These are phyloP conservation scores for Aureobasidium sp. DNA, from an alignment of 2,329 filamentous ascomycete genomes.

Conservation along the genomic window DNA sequence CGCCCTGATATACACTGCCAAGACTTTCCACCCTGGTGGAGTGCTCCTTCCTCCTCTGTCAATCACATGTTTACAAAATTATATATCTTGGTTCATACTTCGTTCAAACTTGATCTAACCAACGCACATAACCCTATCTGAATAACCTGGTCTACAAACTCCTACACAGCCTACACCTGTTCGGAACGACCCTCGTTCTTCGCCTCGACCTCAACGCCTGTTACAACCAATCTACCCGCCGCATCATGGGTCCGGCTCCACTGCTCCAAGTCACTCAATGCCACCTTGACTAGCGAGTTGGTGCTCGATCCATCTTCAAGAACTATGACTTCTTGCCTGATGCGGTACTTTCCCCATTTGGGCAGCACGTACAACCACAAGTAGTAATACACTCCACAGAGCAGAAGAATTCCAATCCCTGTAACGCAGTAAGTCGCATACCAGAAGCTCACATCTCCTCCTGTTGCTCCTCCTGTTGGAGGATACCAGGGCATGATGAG, in stretches of 20 bases:
- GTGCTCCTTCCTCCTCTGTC: neutral
- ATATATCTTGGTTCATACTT: neutral
- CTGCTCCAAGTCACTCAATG: conserved; percentile 37
- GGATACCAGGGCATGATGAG: conserved; percentile 66
- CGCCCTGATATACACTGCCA: conserved; percentile 4
- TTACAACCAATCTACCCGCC: conserved; percentile 14
- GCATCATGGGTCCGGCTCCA: conserved; percentile 54
- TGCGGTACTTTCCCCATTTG: conserved; percentile 41
- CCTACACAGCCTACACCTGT: neutral
- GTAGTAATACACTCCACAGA: conserved; percentile 50
- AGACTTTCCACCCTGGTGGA: neutral
- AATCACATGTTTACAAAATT: neutral
- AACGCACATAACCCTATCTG: no score
- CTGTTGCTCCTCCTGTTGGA: conserved; percentile 48
- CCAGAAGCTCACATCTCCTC: conserved; percentile 63
- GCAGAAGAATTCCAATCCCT: conserved; percentile 49
- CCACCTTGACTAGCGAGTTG: conserved; percentile 47
- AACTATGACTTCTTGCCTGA: conserved; percentile 46
- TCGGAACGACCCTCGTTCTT: neutral
- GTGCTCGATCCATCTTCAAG: conserved; percentile 41
- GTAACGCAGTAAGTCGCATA: conserved; percentile 61
- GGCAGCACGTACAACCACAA: conserved; percentile 52
- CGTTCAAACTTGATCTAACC: neutral
- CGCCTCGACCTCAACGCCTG: neutral
- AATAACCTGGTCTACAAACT: no score